Conservation (phyloP, 768 basidiomycete genomes). For the Lactifluus volemus region DNA sequence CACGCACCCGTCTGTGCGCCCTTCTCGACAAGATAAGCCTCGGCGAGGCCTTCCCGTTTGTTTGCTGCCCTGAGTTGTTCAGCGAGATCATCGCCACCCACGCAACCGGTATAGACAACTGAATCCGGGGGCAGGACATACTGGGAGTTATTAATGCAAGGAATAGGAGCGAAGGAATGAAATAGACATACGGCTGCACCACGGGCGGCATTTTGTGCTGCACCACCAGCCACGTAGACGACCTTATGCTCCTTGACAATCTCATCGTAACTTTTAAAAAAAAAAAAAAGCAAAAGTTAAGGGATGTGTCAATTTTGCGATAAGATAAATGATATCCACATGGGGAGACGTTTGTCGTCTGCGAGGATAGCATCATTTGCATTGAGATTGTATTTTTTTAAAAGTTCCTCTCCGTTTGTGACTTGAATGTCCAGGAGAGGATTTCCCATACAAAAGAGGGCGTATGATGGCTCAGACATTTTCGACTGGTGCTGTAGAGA, state of each 20-base stretch:
- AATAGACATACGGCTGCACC: constrained; percentile 75
- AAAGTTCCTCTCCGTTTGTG: constrained; percentile 68
- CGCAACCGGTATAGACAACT: constrained; percentile 90
- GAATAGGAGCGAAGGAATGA: not conserved
- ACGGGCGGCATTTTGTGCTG: constrained; percentile 93
- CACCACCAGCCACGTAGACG: constrained; percentile 94
- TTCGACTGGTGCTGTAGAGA: not conserved
- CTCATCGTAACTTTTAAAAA: constrained; percentile 78
- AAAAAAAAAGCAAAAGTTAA: not conserved
- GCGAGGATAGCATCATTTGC: constrained; percentile 96
- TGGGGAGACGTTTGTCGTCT: constrained; percentile 75
- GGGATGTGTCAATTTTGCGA: not conserved
- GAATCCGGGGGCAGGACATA: constrained; percentile 83
- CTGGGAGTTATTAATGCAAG: constrained; percentile 34
- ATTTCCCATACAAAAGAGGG: constrained; percentile 88
- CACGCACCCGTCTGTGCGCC: constrained; percentile 93
- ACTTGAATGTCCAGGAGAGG: constrained; percentile 97
- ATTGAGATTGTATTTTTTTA: constrained; percentile 85
- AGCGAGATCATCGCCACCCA: constrained; percentile 89
- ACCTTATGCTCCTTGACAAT: constrained; percentile 65
- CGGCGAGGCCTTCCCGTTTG: constrained; percentile 79
- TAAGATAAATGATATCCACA: constrained; percentile 41
- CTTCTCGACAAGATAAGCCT: constrained; percentile 83
- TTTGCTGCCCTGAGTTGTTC: constrained; percentile 85
- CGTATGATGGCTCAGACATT: constrained; percentile 43